A percentile compares a stretch with the other conserved stretches of the same genome.
These are phyloP conservation scores for Suillus clintonianus DNA, from an alignment of 768 basidiomycete genomes.

Conservation along the genomic window DNA sequence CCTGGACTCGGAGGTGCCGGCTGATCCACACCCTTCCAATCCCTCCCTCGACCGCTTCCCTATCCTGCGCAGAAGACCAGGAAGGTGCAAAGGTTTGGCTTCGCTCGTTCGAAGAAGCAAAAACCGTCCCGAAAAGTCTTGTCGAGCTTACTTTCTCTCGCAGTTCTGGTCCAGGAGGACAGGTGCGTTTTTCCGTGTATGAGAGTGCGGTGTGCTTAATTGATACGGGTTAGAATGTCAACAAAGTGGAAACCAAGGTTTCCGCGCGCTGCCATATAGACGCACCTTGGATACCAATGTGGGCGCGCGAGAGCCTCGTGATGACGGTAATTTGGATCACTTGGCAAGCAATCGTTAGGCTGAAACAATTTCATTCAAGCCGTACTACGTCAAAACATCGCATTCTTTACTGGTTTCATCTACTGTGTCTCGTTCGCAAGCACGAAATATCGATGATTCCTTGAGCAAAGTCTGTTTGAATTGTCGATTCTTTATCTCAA, in stretches of 20 bases:
- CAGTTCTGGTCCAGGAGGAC: slow-evolving; percentile 85
- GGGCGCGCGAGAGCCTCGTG: slow-evolving; percentile 55
- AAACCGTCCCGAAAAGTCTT: slow-evolving; percentile 46
- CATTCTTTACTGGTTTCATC: slow-evolving; percentile 72
- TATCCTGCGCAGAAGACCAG: slow-evolving; percentile 43
- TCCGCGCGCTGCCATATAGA: slow-evolving; percentile 61
- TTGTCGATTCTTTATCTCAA: not conserved
- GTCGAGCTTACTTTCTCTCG: slow-evolving; percentile 72
- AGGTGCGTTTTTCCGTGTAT: slow-evolving; percentile 48
- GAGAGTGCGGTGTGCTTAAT: not conserved
- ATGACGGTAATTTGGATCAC: slow-evolving; percentile 41
- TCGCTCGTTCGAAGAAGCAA: slow-evolving; percentile 41
- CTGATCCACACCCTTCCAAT: slow-evolving; percentile 33
- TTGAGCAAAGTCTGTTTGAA: slow-evolving; percentile 54
- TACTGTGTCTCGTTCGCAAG: slow-evolving; percentile 70
- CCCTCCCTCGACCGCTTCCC: slow-evolving; percentile 42
- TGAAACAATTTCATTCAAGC: slow-evolving; percentile 36
- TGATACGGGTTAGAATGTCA: slow-evolving; percentile 54
- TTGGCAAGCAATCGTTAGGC: not conserved
- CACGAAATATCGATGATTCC: slow-evolving; percentile 74
- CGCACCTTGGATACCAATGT: slow-evolving; percentile 66
- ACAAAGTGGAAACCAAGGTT: slow-evolving; percentile 87
- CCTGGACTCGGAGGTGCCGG: slow-evolving; percentile 6
- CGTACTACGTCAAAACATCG: slow-evolving; percentile 67
- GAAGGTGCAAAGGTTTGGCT: slow-evolving; percentile 58